phyloP scores from a whole-genome alignment of 2,329 filamentous ascomycete genomes.

The Emergomyces pasteurianus region DNA sequence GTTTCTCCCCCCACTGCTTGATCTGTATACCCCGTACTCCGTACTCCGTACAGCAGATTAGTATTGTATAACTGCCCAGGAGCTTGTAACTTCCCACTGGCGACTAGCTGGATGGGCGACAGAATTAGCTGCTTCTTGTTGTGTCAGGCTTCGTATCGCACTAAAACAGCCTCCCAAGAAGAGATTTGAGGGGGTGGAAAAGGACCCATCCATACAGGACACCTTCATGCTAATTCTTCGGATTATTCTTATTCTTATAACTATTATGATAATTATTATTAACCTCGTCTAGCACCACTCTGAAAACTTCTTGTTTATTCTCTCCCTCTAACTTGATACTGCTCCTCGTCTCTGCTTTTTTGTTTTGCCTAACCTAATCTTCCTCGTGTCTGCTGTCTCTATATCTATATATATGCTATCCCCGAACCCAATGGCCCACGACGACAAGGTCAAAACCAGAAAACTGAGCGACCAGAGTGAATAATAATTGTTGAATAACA shows the following conservation, averaged over 20 bases:
- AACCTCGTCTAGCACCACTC: not conserved
- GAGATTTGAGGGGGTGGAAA: not conserved
- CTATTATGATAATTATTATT: not conserved
- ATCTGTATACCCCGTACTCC: not conserved
- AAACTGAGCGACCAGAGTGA: not conserved
- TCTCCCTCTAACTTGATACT: not conserved
- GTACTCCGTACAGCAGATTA: too few species aligned
- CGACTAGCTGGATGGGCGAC: not conserved
- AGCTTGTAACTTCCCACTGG: not conserved
- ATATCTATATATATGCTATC: too few species aligned
- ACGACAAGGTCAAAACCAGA: not conserved
- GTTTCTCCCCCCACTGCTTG: not conserved
- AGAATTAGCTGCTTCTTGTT: not conserved
- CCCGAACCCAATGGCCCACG: not conserved
- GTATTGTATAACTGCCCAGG: too few species aligned
- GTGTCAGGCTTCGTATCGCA: not conserved
- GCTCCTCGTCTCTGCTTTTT: not conserved
- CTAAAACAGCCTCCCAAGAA: not conserved
- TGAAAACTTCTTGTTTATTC: not conserved
- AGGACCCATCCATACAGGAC: not conserved
- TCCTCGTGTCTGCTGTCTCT: not conserved
- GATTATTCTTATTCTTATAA: too few species aligned
- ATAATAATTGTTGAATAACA: not conserved
- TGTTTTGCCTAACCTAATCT: not conserved
- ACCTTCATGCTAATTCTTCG: not conserved